Base-by-base conservation (phyloP, 208 protist genomes). In the Leptomonas seymouri region DNA sequence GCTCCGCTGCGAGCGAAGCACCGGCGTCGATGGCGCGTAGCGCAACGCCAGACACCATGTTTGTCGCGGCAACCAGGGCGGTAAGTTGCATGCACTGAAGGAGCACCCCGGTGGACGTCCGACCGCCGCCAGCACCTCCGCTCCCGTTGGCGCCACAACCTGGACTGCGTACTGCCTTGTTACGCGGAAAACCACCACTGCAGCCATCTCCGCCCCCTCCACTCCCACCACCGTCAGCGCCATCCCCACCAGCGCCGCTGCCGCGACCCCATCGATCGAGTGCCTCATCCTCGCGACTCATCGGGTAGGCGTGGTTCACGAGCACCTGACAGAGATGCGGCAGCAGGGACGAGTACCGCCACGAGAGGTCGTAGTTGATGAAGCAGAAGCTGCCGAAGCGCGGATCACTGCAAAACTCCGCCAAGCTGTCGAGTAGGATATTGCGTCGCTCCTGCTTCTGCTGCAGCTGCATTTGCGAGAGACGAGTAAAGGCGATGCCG, bases 311-410 rank as follows among this genome's bases (percentile, higher is more conserved):
- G 58, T 84, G 82, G 51, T 80, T 75, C 49, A 84, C 68, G 23
- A 96, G 79, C 44, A 89, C 71, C 28, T 81, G 71, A 45, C 80
- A 93, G n/a, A 97, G 42, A 59, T 80, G 74, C 36, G 78, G 78
- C 25, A 96, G 78, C 20, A 97, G 46, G 1, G 87, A 82, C 14
- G 74, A 30, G 76, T 89, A 91, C 21, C 76, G 69, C 76, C 79
- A 87, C 23, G 87, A 93, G n/a, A 95, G 86, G 66, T 97, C 91
- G 83, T 96, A 97, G 68, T 92, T 79, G 7, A 79, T 59, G 62
- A 89, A 95, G 74, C 92, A 94, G 80, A 92, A 97, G 60, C 65
- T 54, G 44, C 72, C 64, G 67, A 97, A 95, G 56, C 68, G 56
- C 11, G 61, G 61, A 65, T 93, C 80, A 21, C 74, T 84, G 63